Percentiles rank a stretch among this genome's conserved stretches.
These are phyloP conservation scores for Inonotus hispidus DNA, from an alignment of 1,284 basidiomycete species.

Conservation along the genomic window DNA sequence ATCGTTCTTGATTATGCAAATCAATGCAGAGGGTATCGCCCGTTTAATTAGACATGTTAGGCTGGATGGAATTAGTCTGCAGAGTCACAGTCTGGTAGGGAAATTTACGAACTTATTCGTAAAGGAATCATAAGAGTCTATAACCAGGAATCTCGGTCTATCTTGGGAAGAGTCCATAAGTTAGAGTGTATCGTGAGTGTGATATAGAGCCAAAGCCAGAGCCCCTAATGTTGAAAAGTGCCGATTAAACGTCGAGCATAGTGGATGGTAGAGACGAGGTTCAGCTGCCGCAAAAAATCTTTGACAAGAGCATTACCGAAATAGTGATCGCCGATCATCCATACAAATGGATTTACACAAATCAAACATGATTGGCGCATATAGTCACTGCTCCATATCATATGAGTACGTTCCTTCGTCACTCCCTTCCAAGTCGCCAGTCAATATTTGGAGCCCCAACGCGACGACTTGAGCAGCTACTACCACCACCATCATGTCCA, in stretches of 20 bases:
- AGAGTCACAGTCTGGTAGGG: not conserved
- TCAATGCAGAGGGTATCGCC: constrained; percentile 50
- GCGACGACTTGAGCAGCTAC: not conserved
- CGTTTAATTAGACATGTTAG: constrained; percentile 59
- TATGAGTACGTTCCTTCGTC: not conserved
- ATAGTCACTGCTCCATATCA: too few species aligned
- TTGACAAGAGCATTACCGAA: too few species aligned
- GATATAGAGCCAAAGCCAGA: not conserved
- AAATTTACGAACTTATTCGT: constrained; percentile 66
- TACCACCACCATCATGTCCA: constrained; percentile 6
- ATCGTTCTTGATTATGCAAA: constrained; percentile 73
- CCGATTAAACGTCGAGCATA: too few species aligned
- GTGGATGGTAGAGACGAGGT: too few species aligned
- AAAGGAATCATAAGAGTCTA: constrained; percentile 85
- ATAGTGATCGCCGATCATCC: not conserved
- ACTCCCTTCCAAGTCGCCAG: too few species aligned
- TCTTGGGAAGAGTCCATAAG: constrained; percentile 4
- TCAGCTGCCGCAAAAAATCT: too few species aligned
- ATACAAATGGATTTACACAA: not conserved
- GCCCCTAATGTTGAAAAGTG: not conserved
- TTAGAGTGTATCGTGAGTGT: not conserved
- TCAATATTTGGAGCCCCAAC: not conserved
- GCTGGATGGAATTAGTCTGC: constrained; percentile 30
- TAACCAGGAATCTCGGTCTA: constrained; percentile 50
- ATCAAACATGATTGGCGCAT: not conserved